A percentile compares a stretch with the other conserved stretches of the same genome.
phyloP scores from a whole-genome alignment of 306 rosid species.

The Citrullus colocynthis region DNA sequence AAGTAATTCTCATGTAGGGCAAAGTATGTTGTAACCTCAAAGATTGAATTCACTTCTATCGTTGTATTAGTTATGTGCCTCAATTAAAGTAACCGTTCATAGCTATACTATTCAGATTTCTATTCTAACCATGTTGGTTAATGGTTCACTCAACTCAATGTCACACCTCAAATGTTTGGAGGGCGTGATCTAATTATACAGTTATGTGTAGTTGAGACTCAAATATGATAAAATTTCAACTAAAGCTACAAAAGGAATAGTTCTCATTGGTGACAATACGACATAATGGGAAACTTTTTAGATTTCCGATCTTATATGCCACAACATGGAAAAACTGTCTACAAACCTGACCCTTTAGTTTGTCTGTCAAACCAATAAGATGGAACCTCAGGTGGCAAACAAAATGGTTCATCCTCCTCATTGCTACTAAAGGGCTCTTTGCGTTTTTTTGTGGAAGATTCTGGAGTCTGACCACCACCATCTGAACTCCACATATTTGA shows the following conservation, averaged over 20 bases:
- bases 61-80: background rate
- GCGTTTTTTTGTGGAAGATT: conserved; percentile 47
- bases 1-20: background rate
- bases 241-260: conserved; percentile 27
- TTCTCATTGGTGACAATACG: conserved; percentile 20
- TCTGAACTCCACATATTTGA: conserved; percentile 34
- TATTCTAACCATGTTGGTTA: background rate
- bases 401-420: conserved; percentile 68
- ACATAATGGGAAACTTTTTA: conserved; percentile 22
- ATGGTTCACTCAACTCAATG: conserved; percentile 1
- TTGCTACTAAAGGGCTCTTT: conserved; percentile 47
- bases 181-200: background rate
- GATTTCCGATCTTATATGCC: conserved; percentile 34
- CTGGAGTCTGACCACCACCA: conserved; percentile 40
- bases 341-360: conserved; percentile 62
- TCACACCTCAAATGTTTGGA: background rate
- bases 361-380: conserved; percentile 45
- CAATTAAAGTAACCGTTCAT: background rate
- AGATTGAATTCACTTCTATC: background rate
- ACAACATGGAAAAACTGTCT: conserved; percentile 40
- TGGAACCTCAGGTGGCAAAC: conserved; percentile 57
- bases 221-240: conserved; percentile 2
- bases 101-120: background rate
- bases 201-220: background rate
- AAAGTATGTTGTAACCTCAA: background rate